Conservation (phyloP, 768 basidiomycete genomes). For the Polyporus arcularius region DNA sequence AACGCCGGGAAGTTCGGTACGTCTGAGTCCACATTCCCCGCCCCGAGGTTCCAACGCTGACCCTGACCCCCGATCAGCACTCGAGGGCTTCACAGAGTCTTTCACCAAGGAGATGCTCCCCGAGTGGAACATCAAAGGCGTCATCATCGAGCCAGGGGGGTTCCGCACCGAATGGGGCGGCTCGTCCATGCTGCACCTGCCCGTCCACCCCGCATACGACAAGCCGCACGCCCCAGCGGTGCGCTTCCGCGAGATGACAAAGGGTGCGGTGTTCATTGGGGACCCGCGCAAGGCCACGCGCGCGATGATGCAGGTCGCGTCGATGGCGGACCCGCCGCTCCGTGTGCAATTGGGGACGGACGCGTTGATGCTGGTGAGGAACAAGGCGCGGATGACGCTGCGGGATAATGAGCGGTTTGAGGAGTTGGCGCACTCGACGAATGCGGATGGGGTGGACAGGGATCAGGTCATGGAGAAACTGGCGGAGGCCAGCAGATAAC, state of each 20-base stretch:
- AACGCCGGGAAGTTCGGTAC: conserved; percentile 38
- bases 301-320: conserved; percentile 16
- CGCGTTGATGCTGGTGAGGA: conserved; percentile 9
- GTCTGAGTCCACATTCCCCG: conserved; percentile 1
- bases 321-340: conserved; percentile 13
- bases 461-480: conserved; percentile 6
- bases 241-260: conserved; percentile 2
- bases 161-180: conserved; percentile 23
- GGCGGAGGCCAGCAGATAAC: background rate
- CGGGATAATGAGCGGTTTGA: conserved; percentile 8
- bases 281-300: conserved; percentile 20
- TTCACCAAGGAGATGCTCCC: conserved; percentile 22
- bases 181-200: conserved; percentile 8
- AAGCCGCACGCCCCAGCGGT: conserved; percentile 6
- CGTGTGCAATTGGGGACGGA: conserved; percentile 23
- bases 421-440: conserved; percentile 14
- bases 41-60: background rate
- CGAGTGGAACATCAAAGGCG: conserved; percentile 23
- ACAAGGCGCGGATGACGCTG: conserved; percentile 16
- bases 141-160: conserved; percentile 23
- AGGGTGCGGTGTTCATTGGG: conserved; percentile 3
- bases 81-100: conserved; percentile 23
- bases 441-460: conserved; percentile 15
- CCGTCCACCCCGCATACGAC: conserved; percentile 7
- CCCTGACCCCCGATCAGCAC: background rate